A percentile compares a stretch with the other conserved stretches of the same genome.
Evolutionary conservation across 1,139 yeast species (phyloP).

Genomic region (Sugiyamaella castrensis): DNA sequence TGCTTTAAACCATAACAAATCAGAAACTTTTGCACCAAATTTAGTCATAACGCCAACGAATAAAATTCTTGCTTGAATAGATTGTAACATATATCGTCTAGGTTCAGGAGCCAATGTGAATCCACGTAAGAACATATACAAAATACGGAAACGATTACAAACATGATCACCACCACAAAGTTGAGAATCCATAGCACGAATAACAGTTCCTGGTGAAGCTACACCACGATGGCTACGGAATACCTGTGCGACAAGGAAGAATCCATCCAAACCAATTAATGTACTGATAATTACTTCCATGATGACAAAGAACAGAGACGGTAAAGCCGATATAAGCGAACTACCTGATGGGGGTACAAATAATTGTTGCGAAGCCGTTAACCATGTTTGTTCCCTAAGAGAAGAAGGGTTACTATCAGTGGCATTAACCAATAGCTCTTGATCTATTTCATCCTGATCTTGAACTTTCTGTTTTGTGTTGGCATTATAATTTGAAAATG

Average conservation of each 20-base stretch:
- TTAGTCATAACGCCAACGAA: conserved; percentile 18
- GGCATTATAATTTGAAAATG: conserved; percentile 5
- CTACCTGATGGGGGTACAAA: conserved; percentile 20
- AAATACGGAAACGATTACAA: conserved; percentile 28
- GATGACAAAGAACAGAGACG: conserved; percentile 12
- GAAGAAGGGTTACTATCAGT: not conserved
- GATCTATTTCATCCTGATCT: not conserved
- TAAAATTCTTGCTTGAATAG: conserved; percentile 33
- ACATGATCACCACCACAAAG: conserved; percentile 39
- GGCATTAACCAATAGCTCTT: not conserved
- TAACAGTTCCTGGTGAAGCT: conserved; percentile 17
- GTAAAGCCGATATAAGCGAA: conserved; percentile 10
- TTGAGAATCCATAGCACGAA: conserved; percentile 40
- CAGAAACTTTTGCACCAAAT: conserved; percentile 14
- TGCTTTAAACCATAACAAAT: conserved; percentile 30
- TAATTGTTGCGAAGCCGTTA: conserved; percentile 28
- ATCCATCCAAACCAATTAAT: conserved; percentile 24
- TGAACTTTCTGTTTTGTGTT: conserved; percentile 4
- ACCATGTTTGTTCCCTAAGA: conserved; percentile 31
- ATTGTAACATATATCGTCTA: conserved; percentile 31
- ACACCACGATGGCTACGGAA: conserved; percentile 1
- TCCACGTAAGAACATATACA: conserved; percentile 32
- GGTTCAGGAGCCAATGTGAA: conserved; percentile 32
- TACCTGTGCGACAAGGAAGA: conserved; percentile 11
- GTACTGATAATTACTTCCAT: conserved; percentile 20